phyloP scores from a whole-genome alignment of 371 early-diverging fungal species.

The Lichtheimia hyalospora region DNA sequence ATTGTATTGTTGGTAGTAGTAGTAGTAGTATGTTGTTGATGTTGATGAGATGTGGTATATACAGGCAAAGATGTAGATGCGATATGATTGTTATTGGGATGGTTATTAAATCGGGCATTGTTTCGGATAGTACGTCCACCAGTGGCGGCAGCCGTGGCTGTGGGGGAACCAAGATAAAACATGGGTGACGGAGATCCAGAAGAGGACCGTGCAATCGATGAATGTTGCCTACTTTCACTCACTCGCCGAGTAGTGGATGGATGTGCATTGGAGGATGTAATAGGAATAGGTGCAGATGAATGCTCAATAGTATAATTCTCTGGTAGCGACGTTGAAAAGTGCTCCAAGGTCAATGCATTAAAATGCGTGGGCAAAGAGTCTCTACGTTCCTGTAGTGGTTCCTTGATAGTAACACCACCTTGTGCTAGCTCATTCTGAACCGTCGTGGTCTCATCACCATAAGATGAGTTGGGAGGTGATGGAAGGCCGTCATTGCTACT shows the following conservation, averaged over 20 bases:
- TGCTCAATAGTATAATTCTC: constrained; percentile 53
- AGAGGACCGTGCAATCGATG: constrained; percentile 14
- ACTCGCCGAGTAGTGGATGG: constrained; percentile 4
- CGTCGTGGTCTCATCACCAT: constrained; percentile 36
- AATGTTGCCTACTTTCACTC: background rate
- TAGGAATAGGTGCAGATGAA: constrained; percentile 22
- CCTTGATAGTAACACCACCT: background rate
- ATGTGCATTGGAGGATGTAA: constrained; percentile 6
- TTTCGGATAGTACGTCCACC: constrained; percentile 39
- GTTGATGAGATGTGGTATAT: background rate
- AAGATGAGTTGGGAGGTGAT: constrained; percentile 50
- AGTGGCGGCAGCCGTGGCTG: constrained; percentile 37
- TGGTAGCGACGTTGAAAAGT: constrained; percentile 39
- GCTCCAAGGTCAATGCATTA: constrained; percentile 33
- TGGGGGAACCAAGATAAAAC: constrained; percentile 5
- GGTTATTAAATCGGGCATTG: constrained; percentile 1
- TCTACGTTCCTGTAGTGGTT: constrained; percentile 18
- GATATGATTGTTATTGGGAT: too few species aligned
- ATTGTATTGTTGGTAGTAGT: background rate
- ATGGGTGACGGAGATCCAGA: constrained; percentile 14
- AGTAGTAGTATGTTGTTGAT: background rate
- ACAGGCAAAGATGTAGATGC: background rate
- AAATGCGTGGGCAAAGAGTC: constrained; percentile 43
- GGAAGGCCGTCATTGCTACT: constrained; percentile 24
- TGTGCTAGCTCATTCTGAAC: background rate